These are phyloP conservation scores for Fusarium agapanthi DNA, from an alignment of 2,329 filamentous ascomycete genomes.

Conservation along the genomic window DNA sequence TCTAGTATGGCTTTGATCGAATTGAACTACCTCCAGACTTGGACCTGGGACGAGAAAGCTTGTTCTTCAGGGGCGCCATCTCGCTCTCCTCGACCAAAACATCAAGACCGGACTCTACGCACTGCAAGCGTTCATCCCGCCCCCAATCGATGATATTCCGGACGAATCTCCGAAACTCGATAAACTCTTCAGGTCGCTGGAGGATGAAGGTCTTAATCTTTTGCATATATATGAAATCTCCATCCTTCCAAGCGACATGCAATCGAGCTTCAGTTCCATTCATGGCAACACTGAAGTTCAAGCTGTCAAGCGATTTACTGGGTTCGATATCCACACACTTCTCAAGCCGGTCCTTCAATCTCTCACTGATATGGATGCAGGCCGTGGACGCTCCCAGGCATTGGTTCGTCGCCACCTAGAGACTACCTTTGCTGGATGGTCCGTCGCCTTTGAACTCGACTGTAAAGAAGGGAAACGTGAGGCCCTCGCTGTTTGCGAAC, in stretches of 20 bases:
- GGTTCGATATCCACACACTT: not conserved
- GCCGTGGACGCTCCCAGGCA: constrained; percentile 45
- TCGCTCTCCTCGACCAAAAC: not conserved
- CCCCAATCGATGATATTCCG: constrained; percentile 51
- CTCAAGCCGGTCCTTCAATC: not conserved
- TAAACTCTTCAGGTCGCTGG: constrained; percentile 40
- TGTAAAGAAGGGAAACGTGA: not conserved
- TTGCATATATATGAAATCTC: not conserved
- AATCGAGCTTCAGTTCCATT: constrained; percentile 46
- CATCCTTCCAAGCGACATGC: constrained; percentile 46
- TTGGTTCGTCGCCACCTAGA: constrained; percentile 48
- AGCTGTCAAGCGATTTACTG: constrained; percentile 33
- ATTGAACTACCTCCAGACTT: not conserved
- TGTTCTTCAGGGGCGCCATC: not conserved
- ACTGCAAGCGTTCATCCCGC: constrained; percentile 37
- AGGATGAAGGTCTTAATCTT: constrained; percentile 43
- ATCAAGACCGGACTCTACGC: constrained; percentile 34
- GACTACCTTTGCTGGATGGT: constrained; percentile 13
- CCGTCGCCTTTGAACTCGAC: constrained; percentile 10
- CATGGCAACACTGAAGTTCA: constrained; percentile 43
- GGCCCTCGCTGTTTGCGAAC: not conserved
- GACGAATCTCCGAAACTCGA: constrained; percentile 46
- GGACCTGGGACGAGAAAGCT: not conserved
- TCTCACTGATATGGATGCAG: constrained; percentile 44
- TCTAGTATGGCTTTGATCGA: not conserved